Percentiles rank a stretch among this genome's conserved stretches.
These are phyloP conservation scores for Cicer yamashitae DNA, from an alignment of 306 rosid genomes.

Conservation along the genomic window DNA sequence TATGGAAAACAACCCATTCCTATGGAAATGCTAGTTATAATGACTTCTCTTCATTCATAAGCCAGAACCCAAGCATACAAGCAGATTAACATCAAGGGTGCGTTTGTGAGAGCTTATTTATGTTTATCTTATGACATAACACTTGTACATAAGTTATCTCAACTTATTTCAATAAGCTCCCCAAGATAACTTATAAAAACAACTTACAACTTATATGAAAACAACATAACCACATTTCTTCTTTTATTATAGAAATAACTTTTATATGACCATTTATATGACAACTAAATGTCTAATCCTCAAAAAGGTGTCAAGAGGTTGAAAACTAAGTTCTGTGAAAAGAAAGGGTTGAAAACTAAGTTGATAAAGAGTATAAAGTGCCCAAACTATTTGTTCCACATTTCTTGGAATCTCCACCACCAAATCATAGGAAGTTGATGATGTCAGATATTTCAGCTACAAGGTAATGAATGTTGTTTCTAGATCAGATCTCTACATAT, in stretches of 20 bases:
- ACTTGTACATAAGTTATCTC: background rate
- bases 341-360: background rate
- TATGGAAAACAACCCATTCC: background rate
- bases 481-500: conserved; percentile 20
- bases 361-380: background rate
- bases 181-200: background rate
- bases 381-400: conserved; percentile 13
- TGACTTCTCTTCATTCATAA: conserved; percentile 37
- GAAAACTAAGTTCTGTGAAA: background rate
- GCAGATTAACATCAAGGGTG: background rate
- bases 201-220: background rate
- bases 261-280: background rate
- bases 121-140: background rate
- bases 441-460: conserved; percentile 3
- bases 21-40: conserved; percentile 18
- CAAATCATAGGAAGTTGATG: background rate
- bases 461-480: background rate
- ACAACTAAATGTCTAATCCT: background rate
- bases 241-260: background rate
- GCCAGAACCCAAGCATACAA: conserved; percentile 7
- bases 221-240: background rate
- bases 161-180: background rate
- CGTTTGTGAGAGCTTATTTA: background rate
- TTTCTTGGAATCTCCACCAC: conserved; percentile 30
- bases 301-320: background rate